Percentiles rank a stretch among this genome's conserved stretches.
phyloP scores from a whole-genome alignment of 441 rosid genomes.

The Theobroma grandiflorum region DNA sequence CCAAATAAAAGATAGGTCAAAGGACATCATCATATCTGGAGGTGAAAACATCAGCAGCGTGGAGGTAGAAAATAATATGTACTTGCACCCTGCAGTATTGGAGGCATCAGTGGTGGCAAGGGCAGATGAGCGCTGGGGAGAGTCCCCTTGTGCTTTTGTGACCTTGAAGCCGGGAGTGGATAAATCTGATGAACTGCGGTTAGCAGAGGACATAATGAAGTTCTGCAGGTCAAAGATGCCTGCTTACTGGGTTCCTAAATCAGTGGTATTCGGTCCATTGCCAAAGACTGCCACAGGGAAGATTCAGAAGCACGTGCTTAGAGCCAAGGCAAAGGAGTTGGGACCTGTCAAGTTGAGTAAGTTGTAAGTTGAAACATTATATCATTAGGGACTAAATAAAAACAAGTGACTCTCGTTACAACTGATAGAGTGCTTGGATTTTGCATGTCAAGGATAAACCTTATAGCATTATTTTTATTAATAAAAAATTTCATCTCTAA shows the following conservation, averaged over 20 bases:
- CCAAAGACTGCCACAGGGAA: constrained; percentile 95
- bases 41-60: constrained; percentile 95
- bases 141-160: constrained; percentile 89
- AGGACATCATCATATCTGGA: constrained; percentile 89
- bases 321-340: constrained; percentile 80
- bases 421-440: background rate
- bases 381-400: background rate
- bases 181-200: constrained; percentile 37
- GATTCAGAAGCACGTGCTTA: constrained; percentile 82
- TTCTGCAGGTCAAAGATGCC: constrained; percentile 76
- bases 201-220: constrained; percentile 71
- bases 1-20: constrained; percentile 88
- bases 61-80: constrained; percentile 73
- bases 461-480: background rate
- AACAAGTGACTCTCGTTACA: background rate
- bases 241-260: constrained; percentile 85
- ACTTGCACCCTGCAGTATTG: constrained; percentile 73
- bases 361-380: constrained; percentile 40
- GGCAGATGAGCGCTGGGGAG: constrained; percentile 87
- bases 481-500: background rate
- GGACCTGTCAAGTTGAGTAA: constrained; percentile 72
- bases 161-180: constrained; percentile 66
- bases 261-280: constrained; percentile 76
- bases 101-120: constrained; percentile 93
- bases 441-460: background rate